Evolutionary conservation across 305 asterid species (phyloP), one percentile per base, ranked within the genome.

Genomic region (Fraxinus sp.): DNA sequence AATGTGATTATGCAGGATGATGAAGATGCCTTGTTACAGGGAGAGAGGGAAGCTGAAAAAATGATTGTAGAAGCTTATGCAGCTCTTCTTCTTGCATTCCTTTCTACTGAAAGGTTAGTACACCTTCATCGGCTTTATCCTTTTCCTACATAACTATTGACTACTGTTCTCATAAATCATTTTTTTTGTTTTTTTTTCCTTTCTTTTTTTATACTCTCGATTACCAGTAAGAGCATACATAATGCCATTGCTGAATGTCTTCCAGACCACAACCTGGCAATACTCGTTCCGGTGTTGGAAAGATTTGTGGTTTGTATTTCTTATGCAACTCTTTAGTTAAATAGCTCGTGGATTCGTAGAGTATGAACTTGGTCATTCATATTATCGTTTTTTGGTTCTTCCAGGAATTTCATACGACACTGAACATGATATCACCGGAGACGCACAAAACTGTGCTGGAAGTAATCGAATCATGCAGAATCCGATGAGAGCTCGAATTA

Each of bases 81-180:
- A 52, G 99, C 99, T 85, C 98, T 97, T 84, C 97, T 97, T 81
- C 95, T 97, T 59, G 99, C 98, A 57, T 94, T 97, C 83, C 97
- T 97, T 87, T 97, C 99, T 16, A 94, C 97, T 3, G 97, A 94
- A 78, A 90, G 98, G 98, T 94, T 71, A 55, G 83, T 72, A 33
- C 82, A 3, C 77, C 55, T 78, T 80, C 20, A 0, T 35, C 7
- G n/a, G 10, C 39, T 78, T 78, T 73, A 44, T 74, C 30, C 64
- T 26, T 74, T 44, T 24, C 68, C 30, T 35, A 79, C 66, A 33
- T 83, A 64, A 77, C 28, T 52, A 18, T 84, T 44, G 30, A 13
- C 77, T 82, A 64, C 35, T 76, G 35, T 41, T 85, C 85, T 77
- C 24, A 20, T 76, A 18, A 52, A 32, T 80, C 44, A 72, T 82